Percentiles rank a stretch among this genome's conserved stretches.
Conservation (phyloP, 2,329 filamentous ascomycete species). For the Davidsoniella australis region DNA sequence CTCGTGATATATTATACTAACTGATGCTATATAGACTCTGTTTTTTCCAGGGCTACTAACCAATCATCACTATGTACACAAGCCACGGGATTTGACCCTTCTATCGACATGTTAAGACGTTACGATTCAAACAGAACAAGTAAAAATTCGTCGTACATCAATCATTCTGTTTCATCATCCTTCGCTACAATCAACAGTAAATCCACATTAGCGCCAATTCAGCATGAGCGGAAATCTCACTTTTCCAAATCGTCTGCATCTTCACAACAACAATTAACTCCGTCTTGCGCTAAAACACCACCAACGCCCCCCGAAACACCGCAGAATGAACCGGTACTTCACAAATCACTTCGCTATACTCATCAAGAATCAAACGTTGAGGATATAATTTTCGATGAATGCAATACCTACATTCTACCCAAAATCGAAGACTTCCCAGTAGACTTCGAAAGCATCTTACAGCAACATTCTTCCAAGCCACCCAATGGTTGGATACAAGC, state of each 20-base stretch:
- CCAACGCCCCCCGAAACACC: conserved; percentile 10
- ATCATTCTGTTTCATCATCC: conserved; percentile 25
- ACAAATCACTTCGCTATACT: background rate
- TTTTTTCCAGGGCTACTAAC: conserved; percentile 8
- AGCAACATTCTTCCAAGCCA: background rate
- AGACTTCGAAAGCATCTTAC: conserved; percentile 1
- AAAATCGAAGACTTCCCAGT: conserved; percentile 6
- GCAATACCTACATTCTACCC: background rate
- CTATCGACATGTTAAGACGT: background rate
- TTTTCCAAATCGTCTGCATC: background rate
- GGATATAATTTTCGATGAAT: background rate
- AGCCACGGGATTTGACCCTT: conserved; percentile 6
- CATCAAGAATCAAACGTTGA: background rate
- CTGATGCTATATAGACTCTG: conserved; percentile 2
- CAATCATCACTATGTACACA: conserved; percentile 7
- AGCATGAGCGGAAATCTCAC: background rate
- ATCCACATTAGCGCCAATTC: conserved; percentile 20
- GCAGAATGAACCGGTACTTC: background rate
- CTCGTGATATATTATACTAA: background rate
- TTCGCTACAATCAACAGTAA: conserved; percentile 26
- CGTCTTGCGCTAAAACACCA: conserved; percentile 2
- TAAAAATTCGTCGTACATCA: conserved; percentile 21
- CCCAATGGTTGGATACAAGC: conserved; percentile 6
- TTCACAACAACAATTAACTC: background rate
- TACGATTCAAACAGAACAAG: background rate